Evolutionary conservation across 225 moss, liverwort and hornwort species (phyloP).

Genomic region (Rhytidiadelphus loreus): DNA sequence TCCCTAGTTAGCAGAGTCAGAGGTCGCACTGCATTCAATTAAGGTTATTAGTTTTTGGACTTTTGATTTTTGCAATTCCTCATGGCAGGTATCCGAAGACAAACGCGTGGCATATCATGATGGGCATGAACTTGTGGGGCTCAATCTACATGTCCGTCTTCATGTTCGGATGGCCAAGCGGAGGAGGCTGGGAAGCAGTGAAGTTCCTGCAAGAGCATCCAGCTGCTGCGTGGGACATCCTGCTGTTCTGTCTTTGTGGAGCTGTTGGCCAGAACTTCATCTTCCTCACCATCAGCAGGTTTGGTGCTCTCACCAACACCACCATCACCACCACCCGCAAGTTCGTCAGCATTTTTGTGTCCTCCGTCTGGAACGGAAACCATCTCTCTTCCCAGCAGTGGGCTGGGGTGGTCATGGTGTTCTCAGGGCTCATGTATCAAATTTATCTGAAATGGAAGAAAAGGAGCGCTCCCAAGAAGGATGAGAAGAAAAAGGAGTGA

Average conservation of each 20-base stretch:
- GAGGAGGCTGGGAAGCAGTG: slow-evolving; percentile 74
- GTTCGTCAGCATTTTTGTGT: slow-evolving; percentile 90
- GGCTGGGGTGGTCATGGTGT: slow-evolving; percentile 89
- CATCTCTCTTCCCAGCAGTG: slow-evolving; percentile 68
- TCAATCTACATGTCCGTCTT: slow-evolving; percentile 71
- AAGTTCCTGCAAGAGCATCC: slow-evolving; percentile 67
- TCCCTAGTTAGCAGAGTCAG: neutral
- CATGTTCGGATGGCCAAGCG: slow-evolving; percentile 71
- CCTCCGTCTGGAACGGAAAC: slow-evolving; percentile 87
- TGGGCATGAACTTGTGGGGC: slow-evolving; percentile 99
- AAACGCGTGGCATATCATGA: slow-evolving; percentile 89
- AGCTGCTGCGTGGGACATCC: slow-evolving; percentile 74
- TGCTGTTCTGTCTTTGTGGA: slow-evolving; percentile 87
- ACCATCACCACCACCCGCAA: slow-evolving; percentile 95
- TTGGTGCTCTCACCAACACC: slow-evolving; percentile 87
- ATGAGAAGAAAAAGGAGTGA: slow-evolving; percentile 2
- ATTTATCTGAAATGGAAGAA: slow-evolving; percentile 60
- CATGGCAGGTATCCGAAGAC: slow-evolving; percentile 82
- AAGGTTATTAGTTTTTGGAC: neutral
- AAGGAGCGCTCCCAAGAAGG: neutral
- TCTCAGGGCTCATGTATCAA: slow-evolving; percentile 69
- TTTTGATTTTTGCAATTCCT: neutral
- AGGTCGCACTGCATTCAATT: neutral
- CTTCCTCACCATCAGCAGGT: slow-evolving; percentile 85
- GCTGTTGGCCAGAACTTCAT: slow-evolving; percentile 99